Conservation (phyloP, 768 basidiomycete genomes). For the Rhodotorula kratochvilovae region DNA sequence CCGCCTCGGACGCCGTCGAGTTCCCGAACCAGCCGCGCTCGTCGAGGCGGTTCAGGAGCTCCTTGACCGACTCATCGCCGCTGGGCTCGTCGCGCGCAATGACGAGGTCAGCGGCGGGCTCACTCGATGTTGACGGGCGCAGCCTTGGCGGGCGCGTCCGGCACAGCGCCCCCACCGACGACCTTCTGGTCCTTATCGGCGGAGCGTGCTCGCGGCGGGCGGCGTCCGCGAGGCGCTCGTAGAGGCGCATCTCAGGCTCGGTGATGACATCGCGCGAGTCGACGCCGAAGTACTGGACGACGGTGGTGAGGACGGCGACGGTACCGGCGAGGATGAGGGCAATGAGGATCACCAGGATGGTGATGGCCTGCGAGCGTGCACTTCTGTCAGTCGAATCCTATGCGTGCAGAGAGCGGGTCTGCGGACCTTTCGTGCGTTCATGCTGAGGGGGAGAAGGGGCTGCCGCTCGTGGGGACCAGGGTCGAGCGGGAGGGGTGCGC, state of each 20-base stretch:
- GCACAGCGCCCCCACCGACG: not conserved
- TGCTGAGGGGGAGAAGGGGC: not conserved
- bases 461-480: not conserved
- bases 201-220: not conserved
- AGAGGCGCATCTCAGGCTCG: conserved; percentile 36
- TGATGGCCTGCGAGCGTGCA: conserved; percentile 13
- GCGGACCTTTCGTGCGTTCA: not conserved
- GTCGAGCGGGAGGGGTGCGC: not conserved
- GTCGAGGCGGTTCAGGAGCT: conserved; percentile 23
- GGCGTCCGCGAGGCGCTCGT: conserved; percentile 16
- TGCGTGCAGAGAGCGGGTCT: not conserved
- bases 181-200: conserved; percentile 12
- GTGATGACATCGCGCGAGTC: conserved; percentile 40
- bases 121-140: not conserved
- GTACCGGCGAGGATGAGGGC: conserved; percentile 80
- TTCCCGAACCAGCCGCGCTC: conserved; percentile 18
- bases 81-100: not conserved
- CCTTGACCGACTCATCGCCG: conserved; percentile 13
- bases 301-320: conserved; percentile 80
- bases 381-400: not conserved
- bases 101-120: not conserved
- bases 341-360: conserved; percentile 54
- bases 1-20: conserved; percentile 7
- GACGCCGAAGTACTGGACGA: conserved; percentile 54
- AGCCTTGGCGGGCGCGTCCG: not conserved